phyloP scores from a whole-genome alignment of 441 rosid genomes.

The Cnidoscolus chayamansa region DNA sequence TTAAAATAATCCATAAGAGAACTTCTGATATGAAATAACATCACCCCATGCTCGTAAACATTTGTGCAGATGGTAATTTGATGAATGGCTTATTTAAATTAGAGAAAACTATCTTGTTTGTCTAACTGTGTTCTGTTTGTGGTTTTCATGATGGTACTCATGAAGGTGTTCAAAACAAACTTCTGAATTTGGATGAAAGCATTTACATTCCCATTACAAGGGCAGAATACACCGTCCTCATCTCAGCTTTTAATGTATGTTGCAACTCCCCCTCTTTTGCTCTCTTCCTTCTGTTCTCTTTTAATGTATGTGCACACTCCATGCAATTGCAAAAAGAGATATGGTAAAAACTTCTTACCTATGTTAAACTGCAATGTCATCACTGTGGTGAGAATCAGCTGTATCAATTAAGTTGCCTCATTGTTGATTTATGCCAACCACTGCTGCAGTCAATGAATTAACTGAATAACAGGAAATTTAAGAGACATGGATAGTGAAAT shows the following conservation, averaged over 20 bases:
- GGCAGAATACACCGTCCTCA: constrained; percentile 77
- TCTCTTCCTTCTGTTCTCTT: not conserved
- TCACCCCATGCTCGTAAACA: too few species aligned
- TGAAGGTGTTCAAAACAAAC: constrained; percentile 87
- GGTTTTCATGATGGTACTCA: constrained; percentile 16
- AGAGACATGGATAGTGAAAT: not conserved
- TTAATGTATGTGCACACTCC: not conserved
- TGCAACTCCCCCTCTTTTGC: constrained; percentile 11
- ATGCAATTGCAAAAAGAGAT: constrained; percentile 6
- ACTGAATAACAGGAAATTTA: not conserved
- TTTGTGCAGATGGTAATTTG: not conserved
- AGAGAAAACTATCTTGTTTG: not conserved
- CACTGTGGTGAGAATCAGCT: not conserved
- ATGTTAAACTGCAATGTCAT: not conserved
- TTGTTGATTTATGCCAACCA: not conserved
- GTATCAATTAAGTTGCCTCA: not conserved
- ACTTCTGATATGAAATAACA: too few species aligned
- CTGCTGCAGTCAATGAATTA: not conserved
- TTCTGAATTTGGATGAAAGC: constrained; percentile 67
- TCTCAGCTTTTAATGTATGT: constrained; percentile 69
- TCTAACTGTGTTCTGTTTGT: constrained; percentile 17
- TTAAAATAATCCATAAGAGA: too few species aligned
- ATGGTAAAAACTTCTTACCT: not conserved
- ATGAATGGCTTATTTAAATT: not conserved
- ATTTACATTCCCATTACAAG: constrained; percentile 76